These are phyloP conservation scores for Haplosporangium sp. DNA, from an alignment of 371 early-diverging fungal genomes.

Conservation along the genomic window DNA sequence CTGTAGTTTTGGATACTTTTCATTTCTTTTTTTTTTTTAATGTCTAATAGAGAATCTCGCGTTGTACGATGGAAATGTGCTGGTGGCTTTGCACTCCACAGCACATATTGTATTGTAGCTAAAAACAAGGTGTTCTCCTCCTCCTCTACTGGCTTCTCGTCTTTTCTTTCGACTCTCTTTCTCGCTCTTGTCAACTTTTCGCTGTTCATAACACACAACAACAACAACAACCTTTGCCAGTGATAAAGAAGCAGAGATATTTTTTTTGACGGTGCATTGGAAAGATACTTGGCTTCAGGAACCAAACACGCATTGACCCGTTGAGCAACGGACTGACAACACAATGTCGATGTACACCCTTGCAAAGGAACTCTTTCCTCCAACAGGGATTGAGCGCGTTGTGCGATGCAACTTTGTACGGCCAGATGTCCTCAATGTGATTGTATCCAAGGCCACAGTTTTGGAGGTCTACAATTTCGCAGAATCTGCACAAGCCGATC, in stretches of 20 bases:
- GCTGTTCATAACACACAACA: neutral
- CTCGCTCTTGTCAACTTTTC: neutral
- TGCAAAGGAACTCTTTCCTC: slow-evolving; percentile 83
- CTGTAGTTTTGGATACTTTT: too few species aligned
- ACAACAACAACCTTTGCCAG: neutral
- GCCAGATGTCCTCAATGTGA: slow-evolving; percentile 77
- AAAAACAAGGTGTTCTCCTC: too few species aligned
- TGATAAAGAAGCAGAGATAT: neutral
- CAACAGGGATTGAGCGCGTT: slow-evolving; percentile 83
- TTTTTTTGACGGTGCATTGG: neutral
- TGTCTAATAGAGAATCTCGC: too few species aligned
- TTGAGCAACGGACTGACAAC: neutral
- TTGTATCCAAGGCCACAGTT: slow-evolving; percentile 80
- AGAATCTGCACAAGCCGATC: slow-evolving; percentile 65
- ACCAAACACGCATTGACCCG: neutral
- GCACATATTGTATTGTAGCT: too few species aligned
- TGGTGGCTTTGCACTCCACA: too few species aligned
- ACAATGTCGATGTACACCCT: slow-evolving; percentile 72
- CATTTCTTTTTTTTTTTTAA: too few species aligned
- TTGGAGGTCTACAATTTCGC: slow-evolving; percentile 85
- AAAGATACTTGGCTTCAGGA: neutral
- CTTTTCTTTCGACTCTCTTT: neutral
- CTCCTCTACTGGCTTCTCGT: too few species aligned
- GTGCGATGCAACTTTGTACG: slow-evolving; percentile 80
- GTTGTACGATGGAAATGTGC: too few species aligned